These are phyloP conservation scores for Aspergillus aculeatus DNA, from an alignment of 2,329 filamentous ascomycete genomes.

Conservation along the genomic window DNA sequence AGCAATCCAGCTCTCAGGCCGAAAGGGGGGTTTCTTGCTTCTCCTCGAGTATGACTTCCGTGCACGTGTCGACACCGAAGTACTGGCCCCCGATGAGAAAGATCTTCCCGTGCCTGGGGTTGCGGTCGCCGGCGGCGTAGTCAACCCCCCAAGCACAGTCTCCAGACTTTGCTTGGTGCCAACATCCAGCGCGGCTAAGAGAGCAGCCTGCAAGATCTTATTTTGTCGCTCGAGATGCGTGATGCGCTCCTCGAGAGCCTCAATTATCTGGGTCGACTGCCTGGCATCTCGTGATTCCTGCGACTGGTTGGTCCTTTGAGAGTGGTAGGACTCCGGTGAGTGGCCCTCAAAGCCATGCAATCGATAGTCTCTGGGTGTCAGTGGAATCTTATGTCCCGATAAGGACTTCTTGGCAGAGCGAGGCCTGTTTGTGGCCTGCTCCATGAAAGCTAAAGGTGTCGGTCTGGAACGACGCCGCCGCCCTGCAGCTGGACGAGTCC, in stretches of 20 bases:
- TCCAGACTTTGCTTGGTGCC: conserved; percentile 34
- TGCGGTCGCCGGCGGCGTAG: conserved; percentile 20
- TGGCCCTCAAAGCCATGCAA: conserved; percentile 20
- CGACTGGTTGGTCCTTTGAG: conserved; percentile 23
- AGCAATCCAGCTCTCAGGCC: conserved; percentile 32
- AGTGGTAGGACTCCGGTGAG: conserved; percentile 25
- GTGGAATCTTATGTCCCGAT: conserved; percentile 15
- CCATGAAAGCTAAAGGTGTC: conserved; percentile 9
- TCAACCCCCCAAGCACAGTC: conserved; percentile 24
- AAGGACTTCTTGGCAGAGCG: conserved; percentile 9
- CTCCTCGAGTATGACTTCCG: neutral
- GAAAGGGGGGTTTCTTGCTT: conserved; percentile 10
- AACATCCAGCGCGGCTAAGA: conserved; percentile 41
- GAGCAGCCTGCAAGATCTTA: conserved; percentile 43
- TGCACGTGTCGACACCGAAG: conserved; percentile 13
- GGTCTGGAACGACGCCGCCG: conserved; percentile 16
- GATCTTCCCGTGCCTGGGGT: conserved; percentile 16
- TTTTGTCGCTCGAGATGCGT: conserved; percentile 44
- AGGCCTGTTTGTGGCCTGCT: conserved; percentile 3
- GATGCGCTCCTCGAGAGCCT: conserved; percentile 39
- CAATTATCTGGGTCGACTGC: conserved; percentile 16
- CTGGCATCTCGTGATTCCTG: conserved; percentile 20
- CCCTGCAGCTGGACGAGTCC: conserved; percentile 8
- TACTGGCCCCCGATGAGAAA: conserved; percentile 21
- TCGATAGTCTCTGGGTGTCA: conserved; percentile 26